phyloP scores from a whole-genome alignment of 805 yeast genomes.

The Blastobotrys attinorum region DNA sequence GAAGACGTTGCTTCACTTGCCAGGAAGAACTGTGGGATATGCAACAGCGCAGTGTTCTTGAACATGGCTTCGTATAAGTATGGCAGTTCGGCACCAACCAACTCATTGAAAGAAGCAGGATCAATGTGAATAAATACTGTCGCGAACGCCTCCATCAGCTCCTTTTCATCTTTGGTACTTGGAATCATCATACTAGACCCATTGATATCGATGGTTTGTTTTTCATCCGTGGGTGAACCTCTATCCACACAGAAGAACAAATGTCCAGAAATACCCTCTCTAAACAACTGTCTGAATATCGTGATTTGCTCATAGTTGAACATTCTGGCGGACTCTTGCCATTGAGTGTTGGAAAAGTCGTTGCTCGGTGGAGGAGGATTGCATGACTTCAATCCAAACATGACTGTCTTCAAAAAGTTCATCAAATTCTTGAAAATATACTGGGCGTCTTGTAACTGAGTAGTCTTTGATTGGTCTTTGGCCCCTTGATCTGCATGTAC shows the following conservation, averaged over 20 bases:
- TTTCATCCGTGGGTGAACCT: slow-evolving; percentile 11
- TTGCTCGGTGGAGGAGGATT: slow-evolving; percentile 69
- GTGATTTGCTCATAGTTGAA: slow-evolving; percentile 75
- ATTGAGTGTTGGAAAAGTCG: slow-evolving; percentile 45
- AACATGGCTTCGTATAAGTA: slow-evolving; percentile 71
- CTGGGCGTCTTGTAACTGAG: slow-evolving; percentile 66
- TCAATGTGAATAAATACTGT: slow-evolving; percentile 90
- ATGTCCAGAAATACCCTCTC: slow-evolving; percentile 78
- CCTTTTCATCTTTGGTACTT: slow-evolving; percentile 88
- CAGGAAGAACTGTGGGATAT: slow-evolving; percentile 86
- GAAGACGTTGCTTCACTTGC: slow-evolving; percentile 94
- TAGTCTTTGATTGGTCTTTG: slow-evolving; percentile 53
- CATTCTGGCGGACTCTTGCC: slow-evolving; percentile 85
- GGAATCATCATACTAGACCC: slow-evolving; percentile 81
- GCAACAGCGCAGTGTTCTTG: slow-evolving; percentile 75
- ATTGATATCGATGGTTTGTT: slow-evolving; percentile 21
- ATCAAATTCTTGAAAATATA: slow-evolving; percentile 79
- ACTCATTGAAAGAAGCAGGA: slow-evolving; percentile 91
- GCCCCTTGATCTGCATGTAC: slow-evolving; percentile 41
- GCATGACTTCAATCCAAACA: slow-evolving; percentile 81
- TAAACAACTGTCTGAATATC: slow-evolving; percentile 66
- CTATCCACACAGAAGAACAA: slow-evolving; percentile 45
- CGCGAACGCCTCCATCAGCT: slow-evolving; percentile 90
- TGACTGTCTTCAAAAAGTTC: slow-evolving; percentile 83
- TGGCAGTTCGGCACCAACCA: slow-evolving; percentile 72